Conservation (phyloP, 2,329 filamentous ascomycete species). For the Fusarium praegraminearum region DNA sequence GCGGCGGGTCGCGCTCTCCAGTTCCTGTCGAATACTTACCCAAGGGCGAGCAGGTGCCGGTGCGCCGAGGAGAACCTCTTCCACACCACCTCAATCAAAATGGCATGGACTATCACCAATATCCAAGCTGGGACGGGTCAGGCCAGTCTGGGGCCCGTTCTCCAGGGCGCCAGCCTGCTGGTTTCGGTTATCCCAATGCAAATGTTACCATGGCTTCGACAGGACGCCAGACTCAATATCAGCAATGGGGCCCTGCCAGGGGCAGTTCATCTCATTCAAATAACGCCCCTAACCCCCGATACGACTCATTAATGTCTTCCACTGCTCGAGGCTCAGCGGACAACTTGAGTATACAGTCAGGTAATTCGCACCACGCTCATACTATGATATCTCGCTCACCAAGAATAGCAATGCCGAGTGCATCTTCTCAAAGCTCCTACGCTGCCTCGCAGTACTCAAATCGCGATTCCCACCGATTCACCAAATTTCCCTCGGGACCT, state of each 20-base stretch:
- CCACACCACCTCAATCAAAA: slow-evolving; percentile 87
- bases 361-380: slow-evolving; percentile 62
- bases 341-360: slow-evolving; percentile 68
- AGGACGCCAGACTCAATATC: slow-evolving; percentile 78
- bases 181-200: slow-evolving; percentile 62
- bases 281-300: slow-evolving; percentile 67
- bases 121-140: slow-evolving; percentile 76
- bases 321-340: slow-evolving; percentile 69
- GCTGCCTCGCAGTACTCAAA: slow-evolving; percentile 59
- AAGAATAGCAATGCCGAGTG: slow-evolving; percentile 63
- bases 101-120: slow-evolving; percentile 87
- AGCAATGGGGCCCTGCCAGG: slow-evolving; percentile 76
- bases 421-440: slow-evolving; percentile 68
- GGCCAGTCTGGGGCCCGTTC: slow-evolving; percentile 65
- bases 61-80: slow-evolving; percentile 77
- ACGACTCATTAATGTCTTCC: slow-evolving; percentile 72
- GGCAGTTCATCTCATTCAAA: slow-evolving; percentile 67
- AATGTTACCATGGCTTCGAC: slow-evolving; percentile 79
- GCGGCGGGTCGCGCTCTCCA: slow-evolving; percentile 74
- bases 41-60: slow-evolving; percentile 71
- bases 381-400: slow-evolving; percentile 49
- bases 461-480: slow-evolving; percentile 63
- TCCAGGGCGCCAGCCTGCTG: slow-evolving; percentile 70
- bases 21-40: slow-evolving; percentile 80
- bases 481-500: slow-evolving; percentile 61